Percentiles rank a stretch among this genome's conserved stretches.
These are phyloP conservation scores for Haematococcus lacustris DNA, from an alignment of 139 green algal genomes.

Conservation along the genomic window DNA sequence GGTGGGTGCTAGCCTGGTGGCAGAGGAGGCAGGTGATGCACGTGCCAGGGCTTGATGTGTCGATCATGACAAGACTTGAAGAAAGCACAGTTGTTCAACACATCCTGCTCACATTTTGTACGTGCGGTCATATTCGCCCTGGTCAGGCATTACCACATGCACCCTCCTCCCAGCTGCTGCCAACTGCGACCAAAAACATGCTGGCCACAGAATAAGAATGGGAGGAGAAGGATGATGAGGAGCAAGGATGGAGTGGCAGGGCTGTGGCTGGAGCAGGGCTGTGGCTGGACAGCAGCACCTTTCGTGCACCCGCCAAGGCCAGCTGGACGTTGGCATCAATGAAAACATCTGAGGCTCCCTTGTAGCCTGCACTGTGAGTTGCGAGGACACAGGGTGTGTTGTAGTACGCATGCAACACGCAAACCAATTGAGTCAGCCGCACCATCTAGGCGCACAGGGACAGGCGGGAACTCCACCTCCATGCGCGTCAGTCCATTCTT, in stretches of 20 bases:
- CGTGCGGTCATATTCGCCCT: conserved; percentile 64
- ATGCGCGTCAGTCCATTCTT: conserved; percentile 50
- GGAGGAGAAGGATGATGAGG: background rate
- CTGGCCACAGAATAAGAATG: background rate
- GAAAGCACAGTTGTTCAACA: too few relatives aligned
- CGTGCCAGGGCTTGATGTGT: too few relatives aligned
- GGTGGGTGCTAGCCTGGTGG: too few relatives aligned
- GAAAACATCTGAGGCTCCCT: conserved; percentile 75
- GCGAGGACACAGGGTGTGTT: too few relatives aligned
- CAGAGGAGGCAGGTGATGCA: too few relatives aligned
- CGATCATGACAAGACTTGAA: too few relatives aligned
- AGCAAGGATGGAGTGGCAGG: too few relatives aligned
- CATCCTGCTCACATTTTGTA: conserved; percentile 52
- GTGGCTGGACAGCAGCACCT: conserved; percentile 21
- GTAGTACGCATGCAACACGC: too few relatives aligned
- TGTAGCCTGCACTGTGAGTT: conserved; percentile 83
- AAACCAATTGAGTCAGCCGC: conserved; percentile 1
- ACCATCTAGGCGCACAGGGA: conserved; percentile 62
- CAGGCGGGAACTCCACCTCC: conserved; percentile 87
- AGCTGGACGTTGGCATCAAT: conserved; percentile 88
- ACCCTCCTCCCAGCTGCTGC: conserved; percentile 50
- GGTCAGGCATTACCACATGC: conserved; percentile 77
- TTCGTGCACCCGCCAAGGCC: conserved; percentile 57
- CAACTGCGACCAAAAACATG: conserved; percentile 18
- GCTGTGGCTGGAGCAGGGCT: too few relatives aligned